Base-by-base conservation (phyloP, 768 basidiomycete species). In the Tylopilus sp. region DNA sequence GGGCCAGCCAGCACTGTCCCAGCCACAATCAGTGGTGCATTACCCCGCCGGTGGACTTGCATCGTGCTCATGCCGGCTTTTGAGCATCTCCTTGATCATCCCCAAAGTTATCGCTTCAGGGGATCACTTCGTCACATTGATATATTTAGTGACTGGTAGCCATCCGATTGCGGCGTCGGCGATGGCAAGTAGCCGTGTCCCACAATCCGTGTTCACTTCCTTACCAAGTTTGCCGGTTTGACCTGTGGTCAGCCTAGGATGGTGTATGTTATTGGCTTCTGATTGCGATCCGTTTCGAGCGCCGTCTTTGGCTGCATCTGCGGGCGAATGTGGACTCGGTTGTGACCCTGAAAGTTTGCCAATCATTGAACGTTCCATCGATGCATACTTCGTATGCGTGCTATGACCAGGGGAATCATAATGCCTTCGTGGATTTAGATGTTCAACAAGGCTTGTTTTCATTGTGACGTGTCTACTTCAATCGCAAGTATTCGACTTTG, bases 31-130 rank as follows among this genome's bases (percentile, higher is more conserved):
- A 76, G 81, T 83, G 50, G 75, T 50, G 43, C 42, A 26, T 19
- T 4, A 25, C 22, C 17, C 7, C 29, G 6, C 9, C 21, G 13
- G 17, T 12, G 14, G 24, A 22, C 6, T 6, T 24, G n/a, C n/a
- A n/a, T 81, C 57, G 81, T 83, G 37, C 92, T 86, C 71, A 83
- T 84, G 1, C 79, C 80, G 9, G 82, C 81, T n/a, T n/a, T n/a
- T n/a, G n/a, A n/a, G n/a, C n/a, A n/a, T n/a, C n/a, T n/a, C n/a
- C n/a, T n/a, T n/a, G n/a, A n/a, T n/a, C n/a, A n/a, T n/a, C n/a
- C n/a, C n/a, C n/a, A n/a, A n/a, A n/a, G n/a, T n/a, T n/a, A n/a
- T n/a, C n/a, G n/a, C n/a, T n/a, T n/a, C n/a, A n/a, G n/a, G n/a
- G n/a, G n/a, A n/a, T n/a, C n/a, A n/a, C n/a, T n/a, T n/a, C n/a